Conservation (phyloP, 1,284 basidiomycete species). For the Sanghuangporus weigelae region DNA sequence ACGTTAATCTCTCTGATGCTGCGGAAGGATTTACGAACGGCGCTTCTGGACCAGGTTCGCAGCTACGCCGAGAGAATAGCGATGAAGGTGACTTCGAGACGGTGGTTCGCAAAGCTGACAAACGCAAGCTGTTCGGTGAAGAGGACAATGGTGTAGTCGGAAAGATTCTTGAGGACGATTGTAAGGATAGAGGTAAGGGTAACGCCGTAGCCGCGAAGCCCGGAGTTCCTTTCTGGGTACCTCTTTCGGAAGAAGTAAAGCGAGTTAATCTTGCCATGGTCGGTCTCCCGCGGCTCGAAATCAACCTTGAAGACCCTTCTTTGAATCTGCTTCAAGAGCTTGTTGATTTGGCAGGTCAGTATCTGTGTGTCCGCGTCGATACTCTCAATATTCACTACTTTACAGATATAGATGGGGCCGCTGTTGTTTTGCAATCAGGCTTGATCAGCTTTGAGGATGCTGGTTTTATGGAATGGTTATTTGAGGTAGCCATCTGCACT, state of each 20-base stretch:
- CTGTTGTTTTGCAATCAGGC: neutral
- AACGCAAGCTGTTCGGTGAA: conserved; percentile 36
- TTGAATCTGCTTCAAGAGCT: neutral
- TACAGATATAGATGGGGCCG: conserved; percentile 1
- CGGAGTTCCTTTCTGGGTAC: conserved; percentile 39
- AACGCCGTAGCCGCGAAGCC: conserved; percentile 9
- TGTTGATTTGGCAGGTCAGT: neutral
- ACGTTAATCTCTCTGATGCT: conserved; percentile 15
- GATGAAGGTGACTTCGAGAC: conserved; percentile 27
- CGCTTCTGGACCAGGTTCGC: neutral
- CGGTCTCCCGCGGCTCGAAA: conserved; percentile 3
- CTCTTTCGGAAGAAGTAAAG: conserved; percentile 23
- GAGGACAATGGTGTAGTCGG: conserved; percentile 29
- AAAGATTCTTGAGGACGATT: conserved; percentile 37
- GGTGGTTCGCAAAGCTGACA: conserved; percentile 31
- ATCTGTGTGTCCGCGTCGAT: neutral
- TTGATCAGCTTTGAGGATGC: neutral
- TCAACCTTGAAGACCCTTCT: neutral
- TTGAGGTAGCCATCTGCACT: conserved; percentile 11
- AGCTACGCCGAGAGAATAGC: neutral
- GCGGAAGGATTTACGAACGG: conserved; percentile 9
- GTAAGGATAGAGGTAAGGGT: conserved; percentile 25
- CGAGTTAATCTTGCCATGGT: conserved; percentile 13
- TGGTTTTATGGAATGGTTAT: conserved; percentile 13
- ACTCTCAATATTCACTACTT: neutral